Conservation (phyloP, 306 rosid genomes). For the Lathyrus sativus region DNA sequence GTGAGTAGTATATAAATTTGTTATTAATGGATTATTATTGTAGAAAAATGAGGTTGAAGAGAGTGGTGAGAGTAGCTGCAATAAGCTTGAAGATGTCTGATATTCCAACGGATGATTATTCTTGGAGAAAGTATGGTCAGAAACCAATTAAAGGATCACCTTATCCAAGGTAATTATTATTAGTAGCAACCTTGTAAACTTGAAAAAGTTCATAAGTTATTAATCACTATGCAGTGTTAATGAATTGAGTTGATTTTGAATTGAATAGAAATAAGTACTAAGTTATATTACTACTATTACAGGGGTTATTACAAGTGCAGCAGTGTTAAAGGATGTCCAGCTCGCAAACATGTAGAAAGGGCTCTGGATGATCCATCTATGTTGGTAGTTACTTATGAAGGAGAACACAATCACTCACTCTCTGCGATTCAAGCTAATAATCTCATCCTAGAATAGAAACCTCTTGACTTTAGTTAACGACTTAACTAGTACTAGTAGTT, state of each 20-base stretch:
- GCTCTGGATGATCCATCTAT: slow-evolving; percentile 85
- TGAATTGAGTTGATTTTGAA: neutral
- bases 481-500: neutral
- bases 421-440: slow-evolving; percentile 57
- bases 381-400: slow-evolving; percentile 87
- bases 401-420: slow-evolving; percentile 83
- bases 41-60: slow-evolving; percentile 72
- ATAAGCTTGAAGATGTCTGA: slow-evolving; percentile 85
- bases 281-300: slow-evolving; percentile 8
- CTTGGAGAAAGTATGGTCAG: slow-evolving; percentile 94
- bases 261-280: neutral
- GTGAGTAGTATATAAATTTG: neutral
- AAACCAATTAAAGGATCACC: slow-evolving; percentile 95
- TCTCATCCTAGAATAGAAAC: slow-evolving; percentile 78
- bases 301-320: slow-evolving; percentile 98
- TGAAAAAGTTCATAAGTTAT: neutral
- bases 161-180: slow-evolving; percentile 72
- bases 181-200: neutral
- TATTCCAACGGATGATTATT: slow-evolving; percentile 89
- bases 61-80: slow-evolving; percentile 80
- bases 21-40: neutral
- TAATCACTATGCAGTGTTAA: neutral
- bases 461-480: neutral
- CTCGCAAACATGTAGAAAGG: slow-evolving; percentile 86
- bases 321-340: slow-evolving; percentile 92